These are phyloP conservation scores for Pythium phragmitis DNA, from an alignment of 352 stramenopile species.

Conservation along the genomic window DNA sequence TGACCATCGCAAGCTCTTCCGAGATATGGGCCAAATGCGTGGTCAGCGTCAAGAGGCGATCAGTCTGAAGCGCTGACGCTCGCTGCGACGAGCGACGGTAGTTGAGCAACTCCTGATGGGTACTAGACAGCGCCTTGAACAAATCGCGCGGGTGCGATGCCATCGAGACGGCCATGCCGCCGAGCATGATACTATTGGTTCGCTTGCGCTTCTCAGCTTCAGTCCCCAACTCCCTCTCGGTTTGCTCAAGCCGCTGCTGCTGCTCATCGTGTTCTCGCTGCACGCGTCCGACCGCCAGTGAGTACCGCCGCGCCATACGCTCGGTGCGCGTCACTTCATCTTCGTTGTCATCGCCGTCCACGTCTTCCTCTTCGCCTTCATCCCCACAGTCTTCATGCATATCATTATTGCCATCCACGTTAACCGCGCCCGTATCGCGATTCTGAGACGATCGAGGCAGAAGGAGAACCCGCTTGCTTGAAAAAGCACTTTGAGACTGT, in stretches of 20 bases:
- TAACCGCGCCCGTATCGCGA: neutral
- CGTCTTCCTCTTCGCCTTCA: constrained; percentile 13
- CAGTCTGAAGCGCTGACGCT: constrained; percentile 53
- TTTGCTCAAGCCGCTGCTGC: constrained; percentile 38
- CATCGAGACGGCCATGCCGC: constrained; percentile 52
- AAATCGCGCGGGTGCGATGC: constrained; percentile 58
- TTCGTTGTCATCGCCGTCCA: constrained; percentile 19
- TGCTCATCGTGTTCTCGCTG: constrained; percentile 54
- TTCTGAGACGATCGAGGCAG: neutral
- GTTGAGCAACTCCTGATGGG: constrained; percentile 44
- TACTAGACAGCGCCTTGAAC: constrained; percentile 54
- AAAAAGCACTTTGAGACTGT: constrained; percentile 1
- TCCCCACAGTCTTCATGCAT: no score
- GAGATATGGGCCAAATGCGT: constrained; percentile 66
- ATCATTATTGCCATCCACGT: constrained; percentile 12
- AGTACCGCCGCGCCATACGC: constrained; percentile 44
- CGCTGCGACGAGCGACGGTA: constrained; percentile 48
- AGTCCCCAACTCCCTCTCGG: constrained; percentile 37
- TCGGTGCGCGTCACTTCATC: constrained; percentile 51
- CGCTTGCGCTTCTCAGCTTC: constrained; percentile 48
- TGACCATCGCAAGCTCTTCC: constrained; percentile 63
- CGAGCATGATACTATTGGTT: constrained; percentile 57
- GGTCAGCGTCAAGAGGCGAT: constrained; percentile 60
- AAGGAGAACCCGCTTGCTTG: constrained; percentile 9
- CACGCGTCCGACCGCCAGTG: constrained; percentile 50